These are phyloP conservation scores for Russula emetica DNA, from an alignment of 768 basidiomycete genomes.

Conservation along the genomic window DNA sequence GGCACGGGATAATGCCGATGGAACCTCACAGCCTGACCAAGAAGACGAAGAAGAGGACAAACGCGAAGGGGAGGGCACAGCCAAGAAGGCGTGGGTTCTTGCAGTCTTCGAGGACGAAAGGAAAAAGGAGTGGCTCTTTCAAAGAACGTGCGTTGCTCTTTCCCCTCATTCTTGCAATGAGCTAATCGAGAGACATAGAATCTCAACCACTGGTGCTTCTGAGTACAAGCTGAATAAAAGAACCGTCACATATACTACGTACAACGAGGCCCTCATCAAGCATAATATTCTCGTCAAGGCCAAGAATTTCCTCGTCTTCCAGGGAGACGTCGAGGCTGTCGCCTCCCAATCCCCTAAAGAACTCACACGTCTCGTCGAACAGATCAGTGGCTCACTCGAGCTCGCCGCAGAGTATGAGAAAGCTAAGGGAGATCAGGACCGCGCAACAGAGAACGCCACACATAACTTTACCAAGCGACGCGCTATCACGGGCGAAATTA, in stretches of 20 bases:
- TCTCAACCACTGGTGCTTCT: conserved; percentile 80
- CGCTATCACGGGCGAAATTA: conserved; percentile 91
- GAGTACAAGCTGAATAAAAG: conserved; percentile 86
- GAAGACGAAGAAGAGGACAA: conserved; percentile 44
- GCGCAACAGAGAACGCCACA: conserved; percentile 90
- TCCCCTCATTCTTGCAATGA: background rate
- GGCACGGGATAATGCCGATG: conserved; percentile 45
- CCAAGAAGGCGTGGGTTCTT: conserved; percentile 92
- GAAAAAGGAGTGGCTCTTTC: conserved; percentile 84
- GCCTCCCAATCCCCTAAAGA: conserved; percentile 92
- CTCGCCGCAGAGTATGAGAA: conserved; percentile 84
- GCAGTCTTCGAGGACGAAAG: conserved; percentile 80
- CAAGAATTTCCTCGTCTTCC: conserved; percentile 98
- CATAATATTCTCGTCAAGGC: conserved; percentile 98
- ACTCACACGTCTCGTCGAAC: conserved; percentile 86
- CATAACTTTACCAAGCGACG: conserved; percentile 93
- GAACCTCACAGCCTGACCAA: conserved; percentile 37
- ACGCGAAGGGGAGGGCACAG: conserved; percentile 56
- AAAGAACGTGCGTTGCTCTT: conserved; percentile 67
- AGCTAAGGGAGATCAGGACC: conserved; percentile 80
- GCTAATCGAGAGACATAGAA: conserved; percentile 45
- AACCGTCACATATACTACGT: conserved; percentile 79
- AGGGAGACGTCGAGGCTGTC: conserved; percentile 97
- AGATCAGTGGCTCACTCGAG: conserved; percentile 92
- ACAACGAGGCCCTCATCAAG: conserved; percentile 79